Evolutionary conservation across 768 basidiomycete genomes (phyloP).

Genomic region (Clathrus columnatus): DNA sequence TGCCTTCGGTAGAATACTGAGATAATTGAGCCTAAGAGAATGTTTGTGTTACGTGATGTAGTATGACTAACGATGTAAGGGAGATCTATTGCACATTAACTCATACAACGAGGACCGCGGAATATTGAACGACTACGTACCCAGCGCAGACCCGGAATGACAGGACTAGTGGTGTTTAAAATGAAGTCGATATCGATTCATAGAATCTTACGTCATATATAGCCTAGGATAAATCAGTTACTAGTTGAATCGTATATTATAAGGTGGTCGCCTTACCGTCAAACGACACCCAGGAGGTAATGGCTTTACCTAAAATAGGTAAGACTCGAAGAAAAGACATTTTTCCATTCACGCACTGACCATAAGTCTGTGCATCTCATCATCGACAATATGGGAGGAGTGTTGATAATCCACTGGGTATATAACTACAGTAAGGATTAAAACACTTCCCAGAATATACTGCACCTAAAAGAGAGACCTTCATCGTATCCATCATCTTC

Average conservation of each 20-base stretch:
- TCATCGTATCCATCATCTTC: conserved; percentile 82
- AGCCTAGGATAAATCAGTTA: conserved; percentile 21
- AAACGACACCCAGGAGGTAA: conserved; percentile 84
- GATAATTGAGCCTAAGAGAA: background rate
- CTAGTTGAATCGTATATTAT: no score
- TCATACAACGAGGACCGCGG: background rate
- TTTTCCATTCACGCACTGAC: conserved; percentile 27
- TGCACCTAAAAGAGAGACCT: conserved; percentile 29
- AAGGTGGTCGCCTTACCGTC: conserved; percentile 34
- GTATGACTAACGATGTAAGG: conserved; percentile 25
- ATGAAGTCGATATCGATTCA: background rate
- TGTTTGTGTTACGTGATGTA: background rate
- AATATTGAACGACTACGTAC: conserved; percentile 16
- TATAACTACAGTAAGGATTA: conserved; percentile 47
- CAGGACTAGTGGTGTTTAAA: conserved; percentile 45
- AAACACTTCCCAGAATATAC: conserved; percentile 4
- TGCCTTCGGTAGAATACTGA: conserved; percentile 91
- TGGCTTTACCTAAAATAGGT: conserved; percentile 33
- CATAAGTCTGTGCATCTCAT: conserved; percentile 73
- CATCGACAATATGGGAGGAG: conserved; percentile 79
- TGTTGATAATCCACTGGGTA: conserved; percentile 74
- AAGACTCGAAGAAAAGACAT: background rate
- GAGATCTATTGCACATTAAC: conserved; percentile 23
- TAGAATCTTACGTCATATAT: conserved; percentile 58
- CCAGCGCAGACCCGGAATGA: conserved; percentile 72